phyloP scores from a whole-genome alignment of 1,284 basidiomycete species.

The Rhodotorula sp. region DNA sequence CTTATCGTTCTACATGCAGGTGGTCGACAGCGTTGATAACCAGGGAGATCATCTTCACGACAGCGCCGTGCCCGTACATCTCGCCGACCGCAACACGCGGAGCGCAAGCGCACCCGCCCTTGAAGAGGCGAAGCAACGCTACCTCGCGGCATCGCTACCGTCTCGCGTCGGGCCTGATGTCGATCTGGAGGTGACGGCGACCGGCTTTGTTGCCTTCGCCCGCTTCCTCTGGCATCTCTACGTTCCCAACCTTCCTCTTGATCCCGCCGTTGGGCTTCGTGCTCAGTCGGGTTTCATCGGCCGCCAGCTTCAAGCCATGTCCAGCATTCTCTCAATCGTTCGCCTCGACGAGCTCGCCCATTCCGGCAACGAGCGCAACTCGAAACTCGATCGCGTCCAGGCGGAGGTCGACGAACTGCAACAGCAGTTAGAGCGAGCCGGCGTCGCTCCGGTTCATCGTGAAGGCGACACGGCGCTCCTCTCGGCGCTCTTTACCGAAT shows the following conservation, averaged over 20 bases:
- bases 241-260: constrained; percentile 80
- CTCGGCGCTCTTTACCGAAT: constrained; percentile 77
- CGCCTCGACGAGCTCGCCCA: constrained; percentile 58
- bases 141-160: constrained; percentile 15
- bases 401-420: constrained; percentile 47
- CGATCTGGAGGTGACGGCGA: constrained; percentile 53
- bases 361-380: constrained; percentile 63
- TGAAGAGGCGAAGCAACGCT: constrained; percentile 8
- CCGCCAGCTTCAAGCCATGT: constrained; percentile 27
- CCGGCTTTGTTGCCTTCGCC: constrained; percentile 66
- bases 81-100: neutral
- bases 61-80: neutral
- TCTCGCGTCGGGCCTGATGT: constrained; percentile 10
- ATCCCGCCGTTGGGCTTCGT: constrained; percentile 68
- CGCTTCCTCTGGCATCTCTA: constrained; percentile 66
- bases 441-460: constrained; percentile 45
- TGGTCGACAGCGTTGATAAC: constrained; percentile 7
- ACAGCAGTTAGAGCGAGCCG: constrained; percentile 41
- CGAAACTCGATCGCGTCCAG: constrained; percentile 50
- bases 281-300: constrained; percentile 29
- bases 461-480: constrained; percentile 60
- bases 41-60: too few relatives aligned
- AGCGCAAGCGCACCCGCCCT: constrained; percentile 6
- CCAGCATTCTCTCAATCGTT: constrained; percentile 56
- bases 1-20: neutral